A percentile compares a stretch with the other conserved stretches of the same genome.
These are phyloP conservation scores for Wakefieldia striispora DNA, from an alignment of 768 basidiomycete genomes.

Conservation along the genomic window DNA sequence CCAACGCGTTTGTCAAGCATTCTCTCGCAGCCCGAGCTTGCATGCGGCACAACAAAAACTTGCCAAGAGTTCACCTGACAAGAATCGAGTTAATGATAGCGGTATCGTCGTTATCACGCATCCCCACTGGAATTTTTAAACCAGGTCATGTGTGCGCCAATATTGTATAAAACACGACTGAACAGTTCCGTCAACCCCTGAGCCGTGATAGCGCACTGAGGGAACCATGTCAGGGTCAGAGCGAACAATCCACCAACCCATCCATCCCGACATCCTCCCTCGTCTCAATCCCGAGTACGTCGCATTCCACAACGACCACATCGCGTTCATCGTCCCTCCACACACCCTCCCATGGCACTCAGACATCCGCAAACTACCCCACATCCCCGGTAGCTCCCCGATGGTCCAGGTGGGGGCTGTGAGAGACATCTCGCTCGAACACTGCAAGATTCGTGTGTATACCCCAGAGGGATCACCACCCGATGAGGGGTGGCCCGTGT, in stretches of 20 bases:
- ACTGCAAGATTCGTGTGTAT: slow-evolving; percentile 59
- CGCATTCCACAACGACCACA: slow-evolving; percentile 50
- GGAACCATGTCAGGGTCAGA: neutral
- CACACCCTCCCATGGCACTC: slow-evolving; percentile 64
- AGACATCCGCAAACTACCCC: slow-evolving; percentile 46
- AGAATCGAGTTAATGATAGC: neutral
- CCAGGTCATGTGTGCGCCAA: slow-evolving; percentile 12
- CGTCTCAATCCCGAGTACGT: slow-evolving; percentile 64
- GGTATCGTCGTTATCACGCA: neutral
- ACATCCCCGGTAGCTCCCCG: slow-evolving; percentile 53
- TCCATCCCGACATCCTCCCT: slow-evolving; percentile 57
- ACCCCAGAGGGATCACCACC: slow-evolving; percentile 54
- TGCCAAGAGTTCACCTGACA: neutral
- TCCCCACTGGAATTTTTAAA: slow-evolving; percentile 6
- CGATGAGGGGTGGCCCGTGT: slow-evolving; percentile 60
- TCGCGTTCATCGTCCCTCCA: slow-evolving; percentile 44
- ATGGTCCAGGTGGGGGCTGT: slow-evolving; percentile 55
- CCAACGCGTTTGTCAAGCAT: no score
- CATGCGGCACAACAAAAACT: no score
- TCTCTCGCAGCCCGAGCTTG: no score
- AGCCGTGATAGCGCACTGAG: no score
- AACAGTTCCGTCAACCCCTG: neutral
- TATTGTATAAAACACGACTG: neutral
- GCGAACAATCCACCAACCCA: slow-evolving; percentile 38
- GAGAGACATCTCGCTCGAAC: slow-evolving; percentile 46